Percentiles rank a stretch among this genome's conserved stretches.
Evolutionary conservation across 352 stramenopile species (phyloP).

Genomic region (Phytophthora tubulina): DNA sequence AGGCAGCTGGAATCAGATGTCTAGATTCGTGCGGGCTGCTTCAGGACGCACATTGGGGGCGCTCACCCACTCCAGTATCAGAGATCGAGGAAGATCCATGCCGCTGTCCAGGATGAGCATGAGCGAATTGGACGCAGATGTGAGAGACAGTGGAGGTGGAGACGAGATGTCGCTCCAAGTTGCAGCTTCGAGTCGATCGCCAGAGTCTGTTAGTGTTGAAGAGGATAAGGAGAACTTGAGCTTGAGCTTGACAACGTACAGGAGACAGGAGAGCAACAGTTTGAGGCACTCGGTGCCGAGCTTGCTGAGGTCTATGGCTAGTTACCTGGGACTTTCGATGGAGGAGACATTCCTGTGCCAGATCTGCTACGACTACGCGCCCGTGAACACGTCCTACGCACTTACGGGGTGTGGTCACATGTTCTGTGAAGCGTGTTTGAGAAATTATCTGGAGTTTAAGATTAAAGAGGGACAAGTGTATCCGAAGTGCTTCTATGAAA

Average conservation of each 20-base stretch:
- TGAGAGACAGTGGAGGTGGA: constrained; percentile 1
- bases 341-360: constrained; percentile 81
- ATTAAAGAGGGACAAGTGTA: constrained; percentile 77
- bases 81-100: constrained; percentile 42
- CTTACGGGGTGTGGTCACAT: constrained; percentile 61
- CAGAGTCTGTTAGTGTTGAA: constrained; percentile 19
- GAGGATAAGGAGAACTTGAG: constrained; percentile 24
- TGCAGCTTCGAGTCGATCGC: constrained; percentile 27
- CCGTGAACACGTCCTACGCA: constrained; percentile 44
- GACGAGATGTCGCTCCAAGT: constrained; percentile 25
- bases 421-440: constrained; percentile 73
- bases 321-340: constrained; percentile 65
- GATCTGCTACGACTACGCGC: constrained; percentile 78
- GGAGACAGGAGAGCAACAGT: constrained; percentile 42
- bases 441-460: constrained; percentile 77
- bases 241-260: constrained; percentile 21
- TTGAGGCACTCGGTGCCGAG: constrained; percentile 50
- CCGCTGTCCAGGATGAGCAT: constrained; percentile 34
- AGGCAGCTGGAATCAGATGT: constrained; percentile 46
- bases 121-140: constrained; percentile 22
- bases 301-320: constrained; percentile 61
- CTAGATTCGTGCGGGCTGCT: constrained; percentile 38
- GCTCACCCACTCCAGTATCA: constrained; percentile 26
- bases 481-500: constrained; percentile 74
- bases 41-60: constrained; percentile 43